These are phyloP conservation scores for Galerina marginata DNA, from an alignment of 768 basidiomycete genomes.

Conservation along the genomic window DNA sequence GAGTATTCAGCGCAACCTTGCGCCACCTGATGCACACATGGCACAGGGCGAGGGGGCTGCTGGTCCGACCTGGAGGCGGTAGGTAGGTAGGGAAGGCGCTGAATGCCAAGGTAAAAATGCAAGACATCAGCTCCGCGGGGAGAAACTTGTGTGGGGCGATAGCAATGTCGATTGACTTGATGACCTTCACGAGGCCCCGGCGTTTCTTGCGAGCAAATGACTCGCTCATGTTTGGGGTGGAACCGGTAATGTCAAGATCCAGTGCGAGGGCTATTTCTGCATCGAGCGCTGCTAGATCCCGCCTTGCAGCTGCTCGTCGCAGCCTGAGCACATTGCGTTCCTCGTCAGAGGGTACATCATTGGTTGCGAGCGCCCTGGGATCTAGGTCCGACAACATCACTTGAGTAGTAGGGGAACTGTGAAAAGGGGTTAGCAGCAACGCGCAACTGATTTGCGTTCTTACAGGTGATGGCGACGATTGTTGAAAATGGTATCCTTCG, in stretches of 20 bases:
- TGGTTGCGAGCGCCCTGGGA: slow-evolving; percentile 5
- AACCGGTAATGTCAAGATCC: too few relatives aligned
- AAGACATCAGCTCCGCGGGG: slow-evolving; percentile 17
- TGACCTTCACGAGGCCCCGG: slow-evolving; percentile 4
- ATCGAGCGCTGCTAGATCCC: slow-evolving; percentile 5
- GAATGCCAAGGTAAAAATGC: slow-evolving; percentile 15
- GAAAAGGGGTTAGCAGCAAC: background rate
- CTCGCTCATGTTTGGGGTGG: too few relatives aligned
- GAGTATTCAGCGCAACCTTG: slow-evolving; percentile 11
- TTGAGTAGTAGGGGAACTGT: background rate
- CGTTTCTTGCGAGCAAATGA: background rate
- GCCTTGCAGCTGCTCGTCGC: background rate
- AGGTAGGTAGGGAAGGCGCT: slow-evolving; percentile 2
- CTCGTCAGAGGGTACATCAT: slow-evolving; percentile 17
- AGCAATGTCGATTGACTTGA: slow-evolving; percentile 6
- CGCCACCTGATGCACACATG: slow-evolving; percentile 15
- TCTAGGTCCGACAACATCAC: slow-evolving; percentile 1
- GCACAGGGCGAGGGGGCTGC: slow-evolving; percentile 11
- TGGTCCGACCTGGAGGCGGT: background rate
- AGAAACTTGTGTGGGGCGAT: slow-evolving; percentile 20
- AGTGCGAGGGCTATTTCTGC: slow-evolving; percentile 2
- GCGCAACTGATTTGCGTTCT: background rate
- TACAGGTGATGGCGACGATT: too few relatives aligned
- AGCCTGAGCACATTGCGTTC: slow-evolving; percentile 2
- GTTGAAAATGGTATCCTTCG: too few relatives aligned